Base-by-base conservation (phyloP, 164 flowering plant species). In the Liriodendron chinense region DNA sequence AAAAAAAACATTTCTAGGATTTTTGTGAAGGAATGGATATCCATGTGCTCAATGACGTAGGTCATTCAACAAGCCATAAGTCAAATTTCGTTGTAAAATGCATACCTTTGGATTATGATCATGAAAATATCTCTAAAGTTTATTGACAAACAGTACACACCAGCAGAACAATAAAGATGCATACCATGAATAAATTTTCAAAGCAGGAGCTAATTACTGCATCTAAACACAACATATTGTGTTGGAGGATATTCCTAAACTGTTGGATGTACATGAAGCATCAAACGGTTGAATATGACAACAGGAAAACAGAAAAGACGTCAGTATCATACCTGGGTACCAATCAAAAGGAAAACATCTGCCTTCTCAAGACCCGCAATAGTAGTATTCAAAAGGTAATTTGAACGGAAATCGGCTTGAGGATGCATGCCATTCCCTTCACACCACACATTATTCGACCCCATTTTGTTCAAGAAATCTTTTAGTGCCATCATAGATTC, bases 401-500 rank as follows among this genome's bases (percentile, higher is more conserved):
- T 92, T 49, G 96, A 90, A 49, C 99, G 93, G 70, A 94, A 82
- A 87, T 96, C 99, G 79, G 98, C 97, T 79, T 87, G 79, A 66
- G 91, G 85, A 22, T 80, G 76, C 14, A 28, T 3, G 26, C 94
- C 98, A 82, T 83, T 94, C 80, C 98, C 98, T 85, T 96, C 99
- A 79, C 92, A 92, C 91, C 85, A 86, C 1, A 94, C 88, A 79
- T 92, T 91, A 65, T 93, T 89, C n/a, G 99, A 96, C 5, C 99
- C 98, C 94, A 96, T 81, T 78, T 70, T 88, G 81, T 96, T 96
- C 75, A 96, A 81, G 77, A 96, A 84, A 83, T 96, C 99, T 85
- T 96, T 96, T n/a, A 96, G 86, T 9, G 91, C 94, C 85, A 96
- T 93, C 98, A 96, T 93, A 64, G 98, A 92, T 80, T 94, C 98